These are phyloP conservation scores for Heterobasidion occidentale DNA, from an alignment of 1,284 basidiomycete genomes.

Conservation along the genomic window DNA sequence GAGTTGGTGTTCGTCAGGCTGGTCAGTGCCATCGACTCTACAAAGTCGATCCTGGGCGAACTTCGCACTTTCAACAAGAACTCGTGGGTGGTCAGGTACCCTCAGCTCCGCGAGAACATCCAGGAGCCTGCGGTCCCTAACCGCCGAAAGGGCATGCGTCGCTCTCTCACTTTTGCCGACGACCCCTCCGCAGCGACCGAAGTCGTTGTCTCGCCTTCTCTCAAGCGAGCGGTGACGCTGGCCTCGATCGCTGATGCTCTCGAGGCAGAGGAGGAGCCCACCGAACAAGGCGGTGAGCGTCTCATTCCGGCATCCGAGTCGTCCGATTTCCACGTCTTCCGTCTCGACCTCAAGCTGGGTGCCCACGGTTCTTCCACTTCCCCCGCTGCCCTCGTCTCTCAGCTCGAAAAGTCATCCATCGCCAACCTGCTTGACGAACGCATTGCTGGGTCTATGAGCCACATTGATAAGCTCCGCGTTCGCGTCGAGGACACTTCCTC, in stretches of 20 bases:
- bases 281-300: conserved; percentile 28
- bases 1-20: conserved; percentile 39
- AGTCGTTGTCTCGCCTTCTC: conserved; percentile 50
- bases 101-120: conserved; percentile 46
- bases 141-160: conserved; percentile 38
- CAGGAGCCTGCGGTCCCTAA: conserved; percentile 17
- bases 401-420: conserved; percentile 89
- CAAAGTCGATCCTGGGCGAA: conserved; percentile 63
- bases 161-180: conserved; percentile 78
- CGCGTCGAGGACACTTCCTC: conserved; percentile 91
- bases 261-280: conserved; percentile 23
- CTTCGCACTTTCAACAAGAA: conserved; percentile 79
- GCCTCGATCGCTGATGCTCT: conserved; percentile 39
- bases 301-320: conserved; percentile 33
- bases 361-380: conserved; percentile 60
- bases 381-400: conserved; percentile 78
- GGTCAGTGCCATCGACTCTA: conserved; percentile 65
- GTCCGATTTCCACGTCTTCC: conserved; percentile 77
- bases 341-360: conserved; percentile 90
- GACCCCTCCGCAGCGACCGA: conserved; percentile 64
- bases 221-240: conserved; percentile 49
- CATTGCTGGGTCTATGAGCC: conserved; percentile 68
- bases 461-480: conserved; percentile 80
- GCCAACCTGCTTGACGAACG: conserved; percentile 89
- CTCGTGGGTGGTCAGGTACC: conserved; percentile 85